A percentile compares a stretch with the other conserved stretches of the same genome.
Evolutionary conservation across 2,329 filamentous ascomycete species (phyloP).

Genomic region (Ophiostoma triangulosporum): DNA sequence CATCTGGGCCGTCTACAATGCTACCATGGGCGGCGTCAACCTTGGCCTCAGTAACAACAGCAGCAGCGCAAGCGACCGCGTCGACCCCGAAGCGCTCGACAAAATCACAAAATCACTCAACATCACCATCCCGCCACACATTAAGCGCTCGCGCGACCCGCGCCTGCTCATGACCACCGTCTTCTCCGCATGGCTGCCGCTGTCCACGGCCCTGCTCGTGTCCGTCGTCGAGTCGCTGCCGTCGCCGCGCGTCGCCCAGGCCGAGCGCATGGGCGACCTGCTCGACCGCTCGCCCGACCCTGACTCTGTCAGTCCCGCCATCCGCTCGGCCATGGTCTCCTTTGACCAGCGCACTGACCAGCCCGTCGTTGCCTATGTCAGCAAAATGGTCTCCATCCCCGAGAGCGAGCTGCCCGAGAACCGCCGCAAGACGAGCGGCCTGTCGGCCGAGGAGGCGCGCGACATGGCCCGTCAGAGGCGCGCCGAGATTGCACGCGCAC

Average conservation of each 20-base stretch:
- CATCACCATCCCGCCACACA: constrained; percentile 70
- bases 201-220: constrained; percentile 84
- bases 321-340: constrained; percentile 69
- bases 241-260: constrained; percentile 68
- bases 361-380: constrained; percentile 86
- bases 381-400: constrained; percentile 94
- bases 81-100: constrained; percentile 69
- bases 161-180: constrained; percentile 72
- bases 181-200: constrained; percentile 78
- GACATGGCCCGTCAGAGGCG: constrained; percentile 80
- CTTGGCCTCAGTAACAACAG: neutral
- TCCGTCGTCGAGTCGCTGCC: constrained; percentile 90
- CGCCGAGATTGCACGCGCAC: constrained; percentile 71
- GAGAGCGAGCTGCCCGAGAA: constrained; percentile 86
- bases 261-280: constrained; percentile 63
- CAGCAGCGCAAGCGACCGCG: constrained; percentile 41
- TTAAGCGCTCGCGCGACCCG: constrained; percentile 72
- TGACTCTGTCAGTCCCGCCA: constrained; percentile 49
- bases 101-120: constrained; percentile 90
- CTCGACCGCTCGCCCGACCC: constrained; percentile 69
- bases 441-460: constrained; percentile 80
- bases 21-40: constrained; percentile 59
- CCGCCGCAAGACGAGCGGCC: constrained; percentile 48
- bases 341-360: constrained; percentile 59
- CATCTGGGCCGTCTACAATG: constrained; percentile 91